Percentiles rank a stretch among this genome's conserved stretches.
phyloP scores from a whole-genome alignment of 371 early-diverging fungal species.

The Blakeslea trispora region DNA sequence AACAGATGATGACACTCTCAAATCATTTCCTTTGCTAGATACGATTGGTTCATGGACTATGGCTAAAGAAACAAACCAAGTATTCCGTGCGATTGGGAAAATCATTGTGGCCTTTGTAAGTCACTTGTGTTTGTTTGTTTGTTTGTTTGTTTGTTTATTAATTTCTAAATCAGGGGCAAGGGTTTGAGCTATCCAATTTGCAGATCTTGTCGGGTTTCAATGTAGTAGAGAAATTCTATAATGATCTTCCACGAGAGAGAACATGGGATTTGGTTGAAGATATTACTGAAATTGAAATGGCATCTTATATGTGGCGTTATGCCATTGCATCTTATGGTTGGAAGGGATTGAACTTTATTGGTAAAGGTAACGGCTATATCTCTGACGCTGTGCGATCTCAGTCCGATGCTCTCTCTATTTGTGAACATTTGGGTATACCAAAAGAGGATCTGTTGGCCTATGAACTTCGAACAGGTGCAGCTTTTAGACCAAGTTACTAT shows the following conservation, averaged over 20 bases:
- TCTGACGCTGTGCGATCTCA: conserved; percentile 65
- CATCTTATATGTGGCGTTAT: conserved; percentile 58
- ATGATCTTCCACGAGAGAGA: conserved; percentile 37
- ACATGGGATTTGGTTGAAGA: conserved; percentile 35
- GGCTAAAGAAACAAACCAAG: conserved; percentile 64
- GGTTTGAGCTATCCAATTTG: conserved; percentile 68
- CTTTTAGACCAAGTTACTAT: conserved; percentile 78
- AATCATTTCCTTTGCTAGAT: conserved; percentile 35
- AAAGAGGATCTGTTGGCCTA: conserved; percentile 72
- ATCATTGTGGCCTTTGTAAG: conserved; percentile 69
- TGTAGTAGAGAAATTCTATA: conserved; percentile 61
- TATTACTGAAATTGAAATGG: conserved; percentile 52
- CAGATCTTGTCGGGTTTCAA: conserved; percentile 71
- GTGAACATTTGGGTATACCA: conserved; percentile 65
- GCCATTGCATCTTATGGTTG: conserved; percentile 74
- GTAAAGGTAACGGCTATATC: conserved; percentile 65
- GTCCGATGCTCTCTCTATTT: conserved; percentile 66
- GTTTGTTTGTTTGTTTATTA: not conserved
- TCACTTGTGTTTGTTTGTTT: conserved; percentile 8
- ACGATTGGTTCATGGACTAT: conserved; percentile 52
- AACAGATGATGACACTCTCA: conserved; percentile 29
- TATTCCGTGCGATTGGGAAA: conserved; percentile 65
- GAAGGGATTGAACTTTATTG: conserved; percentile 76
- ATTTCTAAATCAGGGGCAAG: conserved; percentile 56
- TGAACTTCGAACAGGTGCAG: conserved; percentile 65